Conservation (phyloP, 1,284 basidiomycete species). For the Melampsora occidentalis region DNA sequence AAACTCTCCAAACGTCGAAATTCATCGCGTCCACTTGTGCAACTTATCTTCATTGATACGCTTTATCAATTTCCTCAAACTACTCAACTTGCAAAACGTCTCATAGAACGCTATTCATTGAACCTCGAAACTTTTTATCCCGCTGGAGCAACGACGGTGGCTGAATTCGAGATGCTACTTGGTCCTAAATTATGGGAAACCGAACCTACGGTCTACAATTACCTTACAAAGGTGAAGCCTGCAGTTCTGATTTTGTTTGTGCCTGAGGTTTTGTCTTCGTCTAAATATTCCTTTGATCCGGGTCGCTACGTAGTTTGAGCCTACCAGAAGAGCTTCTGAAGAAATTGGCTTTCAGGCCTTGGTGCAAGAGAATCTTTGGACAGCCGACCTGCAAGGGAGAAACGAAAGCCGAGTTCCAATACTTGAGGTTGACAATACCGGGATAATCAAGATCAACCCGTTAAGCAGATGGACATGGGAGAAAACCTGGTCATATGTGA, state of each 20-base stretch:
- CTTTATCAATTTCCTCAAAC: constrained; percentile 95
- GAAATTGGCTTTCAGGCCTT: constrained; percentile 78
- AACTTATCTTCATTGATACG: constrained; percentile 84
- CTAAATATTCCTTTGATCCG: neutral
- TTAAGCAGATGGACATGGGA: constrained; percentile 84
- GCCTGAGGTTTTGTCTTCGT: neutral
- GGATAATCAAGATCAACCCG: constrained; percentile 91
- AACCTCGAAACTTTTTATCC: constrained; percentile 78
- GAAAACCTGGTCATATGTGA: constrained; percentile 81
- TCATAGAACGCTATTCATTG: constrained; percentile 71
- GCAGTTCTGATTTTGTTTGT: neutral
- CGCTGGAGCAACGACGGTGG: constrained; percentile 65
- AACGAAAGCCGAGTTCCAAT: constrained; percentile 78
- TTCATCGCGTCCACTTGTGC: constrained; percentile 54
- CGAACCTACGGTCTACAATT: constrained; percentile 87
- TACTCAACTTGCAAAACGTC: constrained; percentile 76
- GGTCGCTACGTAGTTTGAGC: constrained; percentile 65
- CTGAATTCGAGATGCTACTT: constrained; percentile 77
- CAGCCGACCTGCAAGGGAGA: constrained; percentile 88
- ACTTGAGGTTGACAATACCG: constrained; percentile 86
- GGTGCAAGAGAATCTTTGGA: constrained; percentile 60
- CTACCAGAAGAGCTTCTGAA: constrained; percentile 81
- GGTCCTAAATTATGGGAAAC: constrained; percentile 82
- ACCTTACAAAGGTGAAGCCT: constrained; percentile 69
- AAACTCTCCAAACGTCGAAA: constrained; percentile 54